A percentile compares a stretch with the other conserved stretches of the same genome.
Evolutionary conservation across 1,284 basidiomycete species (phyloP).

Genomic region (Heliocybe sulcata): DNA sequence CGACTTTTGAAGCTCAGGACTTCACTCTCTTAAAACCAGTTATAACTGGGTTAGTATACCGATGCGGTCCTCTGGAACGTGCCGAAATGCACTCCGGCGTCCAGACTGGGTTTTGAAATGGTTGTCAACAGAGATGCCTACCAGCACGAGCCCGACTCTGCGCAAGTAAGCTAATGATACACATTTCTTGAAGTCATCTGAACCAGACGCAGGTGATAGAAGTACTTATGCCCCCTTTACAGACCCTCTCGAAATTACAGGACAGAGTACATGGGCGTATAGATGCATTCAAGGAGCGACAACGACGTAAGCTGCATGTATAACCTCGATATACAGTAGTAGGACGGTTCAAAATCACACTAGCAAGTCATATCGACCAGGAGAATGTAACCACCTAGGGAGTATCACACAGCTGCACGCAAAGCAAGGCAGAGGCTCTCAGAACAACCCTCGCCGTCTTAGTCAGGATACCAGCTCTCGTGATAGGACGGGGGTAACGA

Average conservation of each 20-base stretch:
- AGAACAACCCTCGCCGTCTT: background rate
- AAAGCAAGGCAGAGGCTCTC: too few species aligned
- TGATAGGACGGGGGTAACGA: background rate
- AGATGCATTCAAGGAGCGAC: conserved; percentile 7
- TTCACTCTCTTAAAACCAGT: background rate
- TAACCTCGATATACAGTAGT: background rate
- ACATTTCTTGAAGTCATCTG: background rate
- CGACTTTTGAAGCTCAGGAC: background rate
- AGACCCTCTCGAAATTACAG: conserved; percentile 1
- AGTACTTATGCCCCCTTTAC: conserved; percentile 2
- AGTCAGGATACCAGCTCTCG: background rate
- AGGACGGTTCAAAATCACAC: background rate
- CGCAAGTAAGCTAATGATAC: background rate
- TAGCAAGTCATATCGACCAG: too few species aligned
- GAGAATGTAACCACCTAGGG: too few species aligned
- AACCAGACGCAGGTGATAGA: background rate
- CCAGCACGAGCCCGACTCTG: background rate
- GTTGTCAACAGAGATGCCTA: background rate
- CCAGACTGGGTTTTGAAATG: background rate
- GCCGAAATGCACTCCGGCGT: background rate
- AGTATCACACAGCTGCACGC: too few species aligned
- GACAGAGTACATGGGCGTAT: conserved; percentile 3
- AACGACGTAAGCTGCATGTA: conserved; percentile 6
- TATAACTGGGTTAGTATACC: background rate
- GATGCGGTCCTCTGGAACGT: background rate